These are phyloP conservation scores for Retiboletus flavoniger DNA, from an alignment of 1,284 basidiomycete species.

Conservation along the genomic window DNA sequence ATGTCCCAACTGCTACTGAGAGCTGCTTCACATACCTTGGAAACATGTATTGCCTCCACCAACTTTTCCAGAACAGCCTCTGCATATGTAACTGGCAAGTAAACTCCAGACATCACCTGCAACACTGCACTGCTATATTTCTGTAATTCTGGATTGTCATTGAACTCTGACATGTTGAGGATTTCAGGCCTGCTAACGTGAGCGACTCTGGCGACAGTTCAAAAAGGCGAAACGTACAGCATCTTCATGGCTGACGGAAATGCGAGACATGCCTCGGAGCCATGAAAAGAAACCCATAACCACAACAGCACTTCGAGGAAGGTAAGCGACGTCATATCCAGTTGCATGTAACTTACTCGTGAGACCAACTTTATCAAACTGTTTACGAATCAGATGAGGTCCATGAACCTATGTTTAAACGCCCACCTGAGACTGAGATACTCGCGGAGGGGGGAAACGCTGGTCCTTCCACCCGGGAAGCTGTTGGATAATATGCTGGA, in stretches of 20 bases:
- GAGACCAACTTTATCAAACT: constrained; percentile 86
- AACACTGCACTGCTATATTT: constrained; percentile 72
- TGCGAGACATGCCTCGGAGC: constrained; percentile 61
- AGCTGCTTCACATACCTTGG: constrained; percentile 47
- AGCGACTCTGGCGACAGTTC: constrained; percentile 8
- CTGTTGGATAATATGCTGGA: constrained; percentile 54
- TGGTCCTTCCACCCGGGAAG: constrained; percentile 70
- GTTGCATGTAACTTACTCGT: constrained; percentile 50
- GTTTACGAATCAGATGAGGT: constrained; percentile 20
- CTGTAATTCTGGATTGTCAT: constrained; percentile 72
- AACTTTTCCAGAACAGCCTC: constrained; percentile 60
- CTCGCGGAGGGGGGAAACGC: constrained; percentile 82
- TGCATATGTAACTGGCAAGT: constrained; percentile 61
- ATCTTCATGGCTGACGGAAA: constrained; percentile 76
- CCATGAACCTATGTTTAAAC: not conserved
- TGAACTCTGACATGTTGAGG: constrained; percentile 78
- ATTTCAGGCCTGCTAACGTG: constrained; percentile 61
- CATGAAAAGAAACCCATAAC: constrained; percentile 75
- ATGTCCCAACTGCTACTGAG: constrained; percentile 1
- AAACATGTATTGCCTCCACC: constrained; percentile 65
- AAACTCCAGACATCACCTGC: constrained; percentile 70
- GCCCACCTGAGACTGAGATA: constrained; percentile 66
- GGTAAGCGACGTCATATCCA: constrained; percentile 14
- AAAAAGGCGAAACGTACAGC: constrained; percentile 53
- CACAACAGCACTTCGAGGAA: constrained; percentile 64